Base-by-base conservation (phyloP, 108 stramenopile genomes). In the Nannochloropsis oceanica region DNA sequence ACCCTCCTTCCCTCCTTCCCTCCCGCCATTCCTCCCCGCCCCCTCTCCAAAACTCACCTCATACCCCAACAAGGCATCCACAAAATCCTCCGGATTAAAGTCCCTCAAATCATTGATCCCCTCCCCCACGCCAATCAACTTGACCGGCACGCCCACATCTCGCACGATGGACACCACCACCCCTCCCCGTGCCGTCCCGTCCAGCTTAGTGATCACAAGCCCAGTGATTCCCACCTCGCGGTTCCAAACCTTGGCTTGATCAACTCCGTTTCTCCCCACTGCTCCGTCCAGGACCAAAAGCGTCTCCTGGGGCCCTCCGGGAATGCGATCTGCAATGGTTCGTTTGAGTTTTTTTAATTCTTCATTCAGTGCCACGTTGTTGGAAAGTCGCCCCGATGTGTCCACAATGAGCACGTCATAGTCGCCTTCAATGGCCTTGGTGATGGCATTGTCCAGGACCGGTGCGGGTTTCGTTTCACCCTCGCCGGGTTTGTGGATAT, bases 41-140 rank as follows among this genome's bases (percentile, higher is more conserved):
- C 34, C 34, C 34, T 34, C 34, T 34, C 34, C 34, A 34, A 5
- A 13, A 83, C 87, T 80, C 80, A 87, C 85, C 80, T 81, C 34
- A 82, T 89, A 84, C 43, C 89, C 91, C 82, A 91, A 84, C 27
- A 91, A 84, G 0, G 90, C 80, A 44, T 91, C 91, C 26, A 91
- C 90, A 43, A 89, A 91, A 13, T 80, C 46, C 86, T 81, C 89
- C 43, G 86, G 85, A 20, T 91, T 86, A 50, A 91, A 91, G 81
- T 91, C 91, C 44, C 90, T 86, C 43, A 91, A 82, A 46, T 91
- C 91, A 27, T 84, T 86, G 44, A 91, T 79, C 27, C 93, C 93
- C 90, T 97, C 97, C 59, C 97, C 97, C 26, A 97, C 96, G 27
- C 97, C 97, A 42, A 97, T 93, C 26, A 97, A 90, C 89, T 97